Percentiles rank a stretch among this genome's conserved stretches.
Evolutionary conservation across 129 eudicot genomes (phyloP).

Genomic region (Centella asiatica): DNA sequence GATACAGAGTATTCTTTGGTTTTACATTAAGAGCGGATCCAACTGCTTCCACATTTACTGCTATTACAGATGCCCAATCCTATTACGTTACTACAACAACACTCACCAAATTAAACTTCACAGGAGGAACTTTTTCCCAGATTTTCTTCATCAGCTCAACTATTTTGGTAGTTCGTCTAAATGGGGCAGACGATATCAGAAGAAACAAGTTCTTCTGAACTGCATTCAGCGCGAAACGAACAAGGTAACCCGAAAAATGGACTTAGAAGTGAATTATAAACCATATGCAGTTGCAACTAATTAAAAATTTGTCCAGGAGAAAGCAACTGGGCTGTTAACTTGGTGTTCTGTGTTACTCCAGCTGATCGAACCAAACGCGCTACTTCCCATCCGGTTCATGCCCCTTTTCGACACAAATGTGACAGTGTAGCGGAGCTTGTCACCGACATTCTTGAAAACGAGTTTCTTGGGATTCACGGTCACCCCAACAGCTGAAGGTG

Average conservation of each 20-base stretch:
- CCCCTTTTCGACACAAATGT: constrained; percentile 56
- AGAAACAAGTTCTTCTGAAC: too few species aligned
- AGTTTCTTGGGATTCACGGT: constrained; percentile 56
- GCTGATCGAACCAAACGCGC: constrained; percentile 57
- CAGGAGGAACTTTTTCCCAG: not conserved
- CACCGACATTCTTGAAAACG: constrained; percentile 60
- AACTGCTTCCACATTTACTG: not conserved
- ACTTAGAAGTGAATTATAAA: not conserved
- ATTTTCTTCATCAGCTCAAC: not conserved
- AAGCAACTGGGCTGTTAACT: constrained; percentile 79
- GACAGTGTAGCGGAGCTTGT: constrained; percentile 59
- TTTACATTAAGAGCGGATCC: not conserved
- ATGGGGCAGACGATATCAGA: too few species aligned
- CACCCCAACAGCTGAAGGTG: constrained; percentile 46
- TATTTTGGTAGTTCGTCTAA: too few species aligned
- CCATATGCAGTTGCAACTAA: not conserved
- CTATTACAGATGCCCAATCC: not conserved
- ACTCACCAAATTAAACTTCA: not conserved
- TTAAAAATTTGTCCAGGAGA: constrained; percentile 34
- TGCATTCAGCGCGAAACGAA: not conserved
- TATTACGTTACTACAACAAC: not conserved
- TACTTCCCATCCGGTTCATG: constrained; percentile 10
- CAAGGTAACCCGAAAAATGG: not conserved
- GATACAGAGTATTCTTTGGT: not conserved
- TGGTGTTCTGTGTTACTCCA: constrained; percentile 58